These are phyloP conservation scores for Drosera spatulata DNA, from an alignment of 179 eudicot species.

Conservation along the genomic window DNA sequence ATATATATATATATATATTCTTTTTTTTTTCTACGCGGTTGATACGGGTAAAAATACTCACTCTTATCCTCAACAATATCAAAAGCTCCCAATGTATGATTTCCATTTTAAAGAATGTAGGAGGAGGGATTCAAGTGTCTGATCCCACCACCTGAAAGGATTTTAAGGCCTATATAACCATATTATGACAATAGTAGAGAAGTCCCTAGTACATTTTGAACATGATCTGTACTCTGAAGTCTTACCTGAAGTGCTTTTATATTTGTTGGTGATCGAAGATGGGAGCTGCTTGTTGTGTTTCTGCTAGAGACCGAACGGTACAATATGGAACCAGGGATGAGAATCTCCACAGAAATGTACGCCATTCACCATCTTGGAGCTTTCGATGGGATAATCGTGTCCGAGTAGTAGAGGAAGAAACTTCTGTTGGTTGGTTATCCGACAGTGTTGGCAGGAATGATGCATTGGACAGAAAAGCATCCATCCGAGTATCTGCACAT, in stretches of 20 bases:
- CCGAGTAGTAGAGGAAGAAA: conserved; percentile 82
- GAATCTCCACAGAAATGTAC: conserved; percentile 41
- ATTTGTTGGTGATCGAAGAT: conserved; percentile 22
- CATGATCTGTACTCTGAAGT: too few species aligned
- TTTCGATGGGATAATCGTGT: conserved; percentile 93
- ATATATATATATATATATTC: too few species aligned
- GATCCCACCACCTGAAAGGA: too few species aligned
- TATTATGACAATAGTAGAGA: too few species aligned
- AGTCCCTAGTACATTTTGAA: too few species aligned
- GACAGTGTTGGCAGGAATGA: conserved; percentile 45
- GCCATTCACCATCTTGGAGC: conserved; percentile 93
- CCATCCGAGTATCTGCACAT: conserved; percentile 50
- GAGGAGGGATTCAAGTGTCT: too few species aligned
- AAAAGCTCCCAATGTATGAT: too few species aligned
- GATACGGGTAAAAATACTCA: too few species aligned
- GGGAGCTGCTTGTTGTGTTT: conserved; percentile 98
- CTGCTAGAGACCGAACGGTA: conserved; percentile 65
- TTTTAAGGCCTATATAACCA: too few species aligned
- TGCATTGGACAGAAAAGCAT: conserved; percentile 48
- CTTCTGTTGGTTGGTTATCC: conserved; percentile 51
- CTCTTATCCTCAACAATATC: too few species aligned
- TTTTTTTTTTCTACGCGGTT: too few species aligned
- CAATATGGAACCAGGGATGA: conserved; percentile 54
- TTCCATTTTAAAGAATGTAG: too few species aligned
- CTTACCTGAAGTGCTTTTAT: conserved; percentile 4